phyloP scores from a whole-genome alignment of 2,329 filamentous ascomycete species.

The Ophiostoma sp. region DNA sequence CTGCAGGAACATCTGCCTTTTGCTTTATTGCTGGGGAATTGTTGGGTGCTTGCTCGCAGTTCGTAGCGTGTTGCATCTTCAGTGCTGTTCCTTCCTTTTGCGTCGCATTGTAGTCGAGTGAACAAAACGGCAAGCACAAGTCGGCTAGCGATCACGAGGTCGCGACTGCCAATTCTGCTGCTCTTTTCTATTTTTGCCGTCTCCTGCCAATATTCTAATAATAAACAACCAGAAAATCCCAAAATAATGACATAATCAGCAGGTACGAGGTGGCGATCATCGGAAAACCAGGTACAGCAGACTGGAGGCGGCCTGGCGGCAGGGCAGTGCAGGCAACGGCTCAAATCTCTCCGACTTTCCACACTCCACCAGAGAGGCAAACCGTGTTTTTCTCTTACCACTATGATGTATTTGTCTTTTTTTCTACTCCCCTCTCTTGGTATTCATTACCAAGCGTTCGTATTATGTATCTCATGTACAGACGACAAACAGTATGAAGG shows the following conservation, averaged over 20 bases:
- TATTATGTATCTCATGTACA: too few relatives aligned
- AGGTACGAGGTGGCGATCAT: conserved; percentile 4
- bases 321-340: conserved; percentile 7
- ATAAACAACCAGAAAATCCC: neutral
- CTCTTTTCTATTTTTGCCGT: neutral
- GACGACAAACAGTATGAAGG: neutral
- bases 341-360: neutral
- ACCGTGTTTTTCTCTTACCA: neutral
- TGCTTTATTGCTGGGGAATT: neutral
- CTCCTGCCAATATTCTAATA: neutral
- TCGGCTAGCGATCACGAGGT: neutral
- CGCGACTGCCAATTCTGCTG: neutral
- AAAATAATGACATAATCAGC: conserved; percentile 6
- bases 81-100: neutral
- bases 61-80: neutral
- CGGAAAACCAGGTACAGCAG: conserved; percentile 1
- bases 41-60: neutral
- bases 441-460: neutral
- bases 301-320: neutral
- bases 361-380: conserved; percentile 3
- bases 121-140: neutral
- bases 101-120: neutral
- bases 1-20: neutral
- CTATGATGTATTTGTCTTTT: neutral
- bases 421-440: neutral